Evolutionary conservation across 31 red algal genomes (phyloP), one percentile per base, ranked within the genome.

Genomic region (Endocladia muricata): DNA sequence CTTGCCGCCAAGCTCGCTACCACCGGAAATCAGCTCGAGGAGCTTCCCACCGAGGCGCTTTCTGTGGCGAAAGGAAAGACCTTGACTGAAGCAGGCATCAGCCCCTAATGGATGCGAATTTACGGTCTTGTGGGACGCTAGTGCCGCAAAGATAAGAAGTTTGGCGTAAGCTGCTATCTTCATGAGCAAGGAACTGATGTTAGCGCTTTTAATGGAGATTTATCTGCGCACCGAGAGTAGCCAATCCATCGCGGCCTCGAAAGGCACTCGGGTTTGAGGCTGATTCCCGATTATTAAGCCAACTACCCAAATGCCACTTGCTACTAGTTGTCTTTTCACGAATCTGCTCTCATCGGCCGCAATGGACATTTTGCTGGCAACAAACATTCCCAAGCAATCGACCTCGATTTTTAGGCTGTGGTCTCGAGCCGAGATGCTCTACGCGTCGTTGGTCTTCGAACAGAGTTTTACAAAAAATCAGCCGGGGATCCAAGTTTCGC

Each of bases 211-310:
- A 31, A 61, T 31, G 70, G 70, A 5, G 70, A 47, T 5, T 74
- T 56, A 5, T 74, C 57, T 47, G 70, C 54, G n/a, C 44, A 74
- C 30, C 41, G 41, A 5, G 44, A 58, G 47, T 74, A 47, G 70
- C 70, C 43, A 9, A 13, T 32, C 21, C 29, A 47, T 17, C 32
- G 21, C 23, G 70, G 13, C 17, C 11, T 74, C 49, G 43, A 57
- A 21, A 7, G 11, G 42, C 47, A 61, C 35, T 31, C 7, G 33
- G 5, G 49, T 31, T 8, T 41, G 39, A 6, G 35, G n/a, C 22
- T 8, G 35, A 48, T 41, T 7, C 25, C 11, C 5, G 65, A 70
- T 25, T 42, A 43, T 8, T 11, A 61, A 25, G 11, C 58, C 22
- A 61, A 61, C 58, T 61, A 61, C 25, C 8, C 28, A 11, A 61